Evolutionary conservation across 2,329 filamentous ascomycete species (phyloP).

Genomic region (Tolypocladium paradoxum): DNA sequence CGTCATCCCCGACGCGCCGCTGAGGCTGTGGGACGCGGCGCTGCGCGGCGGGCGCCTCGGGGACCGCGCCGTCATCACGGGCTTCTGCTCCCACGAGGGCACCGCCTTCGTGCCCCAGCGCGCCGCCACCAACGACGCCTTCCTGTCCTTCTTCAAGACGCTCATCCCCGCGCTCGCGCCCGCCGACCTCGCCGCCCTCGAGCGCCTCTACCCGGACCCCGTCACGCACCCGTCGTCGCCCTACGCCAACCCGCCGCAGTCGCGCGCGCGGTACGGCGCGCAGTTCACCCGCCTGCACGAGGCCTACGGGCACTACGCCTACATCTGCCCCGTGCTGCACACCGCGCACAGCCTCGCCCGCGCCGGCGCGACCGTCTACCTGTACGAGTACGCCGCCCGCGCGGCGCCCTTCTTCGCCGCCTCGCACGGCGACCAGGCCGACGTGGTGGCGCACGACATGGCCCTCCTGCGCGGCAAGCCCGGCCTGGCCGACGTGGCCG

Average conservation of each 20-base stretch:
- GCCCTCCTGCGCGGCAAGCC: slow-evolving; percentile 17
- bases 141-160: slow-evolving; percentile 47
- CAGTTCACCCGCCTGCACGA: slow-evolving; percentile 49
- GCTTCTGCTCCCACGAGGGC: slow-evolving; percentile 62
- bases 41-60: slow-evolving; percentile 33
- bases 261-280: slow-evolving; percentile 26
- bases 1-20: slow-evolving; percentile 45
- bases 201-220: slow-evolving; percentile 53
- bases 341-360: slow-evolving; percentile 33
- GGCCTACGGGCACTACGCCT: slow-evolving; percentile 54
- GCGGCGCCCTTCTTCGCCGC: slow-evolving; percentile 24
- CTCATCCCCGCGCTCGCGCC: slow-evolving; percentile 48
- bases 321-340: slow-evolving; percentile 53
- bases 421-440: slow-evolving; percentile 36
- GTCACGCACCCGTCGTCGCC: slow-evolving; percentile 24
- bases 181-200: slow-evolving; percentile 41
- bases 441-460: slow-evolving; percentile 32
- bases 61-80: slow-evolving; percentile 44
- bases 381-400: slow-evolving; percentile 51
- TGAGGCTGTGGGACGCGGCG: slow-evolving; percentile 45
- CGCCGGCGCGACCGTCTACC: slow-evolving; percentile 29
- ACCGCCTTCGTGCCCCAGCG: slow-evolving; percentile 47
- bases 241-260: slow-evolving; percentile 27
- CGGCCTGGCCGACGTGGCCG: slow-evolving; percentile 26
- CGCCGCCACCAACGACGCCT: slow-evolving; percentile 36